Conservation (phyloP, 2,329 filamentous ascomycete genomes). For the Colletotrichum gloeosporioides region DNA sequence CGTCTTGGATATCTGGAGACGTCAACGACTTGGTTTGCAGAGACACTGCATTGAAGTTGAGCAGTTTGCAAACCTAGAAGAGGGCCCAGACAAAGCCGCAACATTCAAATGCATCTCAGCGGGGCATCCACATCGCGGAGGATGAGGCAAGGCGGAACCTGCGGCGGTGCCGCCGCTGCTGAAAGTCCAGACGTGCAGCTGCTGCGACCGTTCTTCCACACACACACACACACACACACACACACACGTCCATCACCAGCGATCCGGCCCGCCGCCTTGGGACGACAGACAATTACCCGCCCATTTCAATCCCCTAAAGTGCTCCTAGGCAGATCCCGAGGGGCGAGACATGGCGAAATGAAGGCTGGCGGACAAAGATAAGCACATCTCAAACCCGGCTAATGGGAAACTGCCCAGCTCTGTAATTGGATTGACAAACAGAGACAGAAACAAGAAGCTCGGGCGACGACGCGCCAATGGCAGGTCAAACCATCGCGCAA, state of each 20-base stretch:
- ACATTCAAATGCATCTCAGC: slow-evolving; percentile 1
- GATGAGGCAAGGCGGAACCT: slow-evolving; percentile 13
- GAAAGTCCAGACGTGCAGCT: slow-evolving; percentile 9
- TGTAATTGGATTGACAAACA: slow-evolving; percentile 11
- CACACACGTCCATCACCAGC: background rate
- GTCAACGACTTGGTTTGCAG: background rate
- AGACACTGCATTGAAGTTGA: background rate
- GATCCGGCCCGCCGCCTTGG: slow-evolving; percentile 1
- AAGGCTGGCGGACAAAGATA: background rate
- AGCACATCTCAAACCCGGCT: background rate
- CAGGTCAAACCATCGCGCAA: slow-evolving; percentile 1
- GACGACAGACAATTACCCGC: background rate
- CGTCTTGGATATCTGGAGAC: background rate
- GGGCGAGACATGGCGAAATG: background rate
- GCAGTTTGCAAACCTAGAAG: background rate
- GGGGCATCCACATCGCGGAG: background rate
- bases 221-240: background rate
- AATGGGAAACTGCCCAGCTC: background rate
- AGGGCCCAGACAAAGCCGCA: background rate
- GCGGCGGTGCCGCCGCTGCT: slow-evolving; percentile 3
- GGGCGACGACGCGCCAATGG: slow-evolving; percentile 4
- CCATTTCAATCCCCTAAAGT: background rate
- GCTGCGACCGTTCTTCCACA: background rate
- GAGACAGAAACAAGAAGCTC: slow-evolving; percentile 2
- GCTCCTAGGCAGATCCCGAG: background rate